phyloP scores from a whole-genome alignment of 2,329 filamentous ascomycete genomes.

The Fusarium cyanostomum region DNA sequence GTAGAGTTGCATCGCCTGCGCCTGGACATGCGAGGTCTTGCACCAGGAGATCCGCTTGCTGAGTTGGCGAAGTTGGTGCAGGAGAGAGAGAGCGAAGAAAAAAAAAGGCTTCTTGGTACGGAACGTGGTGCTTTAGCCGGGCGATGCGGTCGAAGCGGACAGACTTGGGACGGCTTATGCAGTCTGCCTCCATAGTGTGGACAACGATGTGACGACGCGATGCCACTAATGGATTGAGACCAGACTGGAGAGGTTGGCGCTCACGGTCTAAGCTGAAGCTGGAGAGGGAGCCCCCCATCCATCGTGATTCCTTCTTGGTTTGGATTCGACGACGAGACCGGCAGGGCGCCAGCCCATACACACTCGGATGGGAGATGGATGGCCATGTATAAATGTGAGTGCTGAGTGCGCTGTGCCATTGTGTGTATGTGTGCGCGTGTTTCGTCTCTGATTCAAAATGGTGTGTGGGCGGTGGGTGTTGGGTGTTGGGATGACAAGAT shows the following conservation, averaged over 20 bases:
- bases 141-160: background rate
- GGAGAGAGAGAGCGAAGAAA: slow-evolving; percentile 1
- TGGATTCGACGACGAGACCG: slow-evolving; percentile 7
- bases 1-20: slow-evolving; percentile 21
- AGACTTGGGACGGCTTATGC: slow-evolving; percentile 13
- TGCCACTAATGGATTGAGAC: slow-evolving; percentile 34
- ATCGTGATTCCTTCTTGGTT: background rate
- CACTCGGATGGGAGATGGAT: background rate
- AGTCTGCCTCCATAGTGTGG: slow-evolving; percentile 15
- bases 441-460: too few species aligned
- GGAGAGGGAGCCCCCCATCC: background rate
- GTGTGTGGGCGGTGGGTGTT: slow-evolving; percentile 16
- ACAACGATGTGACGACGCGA: slow-evolving; percentile 19
- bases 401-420: background rate
- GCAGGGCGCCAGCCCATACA: slow-evolving; percentile 4
- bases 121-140: slow-evolving; percentile 10
- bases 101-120: slow-evolving; percentile 7
- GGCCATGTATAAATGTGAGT: slow-evolving; percentile 10
- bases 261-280: slow-evolving; percentile 5
- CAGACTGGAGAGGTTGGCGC: slow-evolving; percentile 29
- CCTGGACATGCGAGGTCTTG: background rate
- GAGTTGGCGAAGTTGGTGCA: slow-evolving; percentile 39
- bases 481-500: slow-evolving; percentile 10
- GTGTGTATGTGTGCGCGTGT: slow-evolving; percentile 13
- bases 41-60: slow-evolving; percentile 34